phyloP scores from a whole-genome alignment of 495 filamentous ascomycete species.

The Parathielavia hyrcaniae region DNA sequence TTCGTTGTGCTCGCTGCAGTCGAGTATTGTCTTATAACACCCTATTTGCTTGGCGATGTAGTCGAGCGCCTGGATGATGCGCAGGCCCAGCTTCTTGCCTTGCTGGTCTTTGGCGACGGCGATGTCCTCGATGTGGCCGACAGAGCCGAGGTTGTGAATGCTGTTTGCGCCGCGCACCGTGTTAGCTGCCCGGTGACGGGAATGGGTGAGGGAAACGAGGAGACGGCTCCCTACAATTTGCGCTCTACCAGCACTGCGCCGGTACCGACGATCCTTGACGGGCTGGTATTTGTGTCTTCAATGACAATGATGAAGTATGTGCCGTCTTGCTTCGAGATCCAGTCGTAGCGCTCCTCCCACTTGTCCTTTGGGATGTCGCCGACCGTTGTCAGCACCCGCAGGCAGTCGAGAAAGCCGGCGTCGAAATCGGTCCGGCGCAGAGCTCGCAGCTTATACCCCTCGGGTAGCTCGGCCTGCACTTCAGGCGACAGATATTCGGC shows the following conservation, averaged over 20 bases:
- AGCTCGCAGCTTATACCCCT: conserved; percentile 76
- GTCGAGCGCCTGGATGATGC: conserved; percentile 91
- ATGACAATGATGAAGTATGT: conserved; percentile 83
- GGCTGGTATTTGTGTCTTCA: conserved; percentile 53
- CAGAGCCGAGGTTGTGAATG: conserved; percentile 64
- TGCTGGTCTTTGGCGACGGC: conserved; percentile 90
- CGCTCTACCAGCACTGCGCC: conserved; percentile 80
- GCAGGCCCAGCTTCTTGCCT: conserved; percentile 89
- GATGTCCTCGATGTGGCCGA: conserved; percentile 99
- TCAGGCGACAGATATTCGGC: conserved; percentile 68
- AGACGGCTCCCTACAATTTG: conserved; percentile 57
- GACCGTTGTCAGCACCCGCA: conserved; percentile 86
- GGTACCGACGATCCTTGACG: conserved; percentile 66
- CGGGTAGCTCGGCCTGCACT: conserved; percentile 64
- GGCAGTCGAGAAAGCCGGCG: conserved; percentile 76
- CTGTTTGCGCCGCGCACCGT: conserved; percentile 33
- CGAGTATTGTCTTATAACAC: conserved; percentile 78
- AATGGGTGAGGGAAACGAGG: not conserved
- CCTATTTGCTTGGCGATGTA: conserved; percentile 76
- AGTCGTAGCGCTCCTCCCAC: conserved; percentile 76
- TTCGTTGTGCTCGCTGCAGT: conserved; percentile 69
- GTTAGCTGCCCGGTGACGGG: conserved; percentile 12
- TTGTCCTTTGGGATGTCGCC: conserved; percentile 72
- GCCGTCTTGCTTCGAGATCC: conserved; percentile 70
- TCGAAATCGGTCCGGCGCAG: conserved; percentile 71